Evolutionary conservation across 2,329 filamentous ascomycete species (phyloP), one percentile per base, ranked within the genome.

Genomic region (Clathrospora elynae): DNA sequence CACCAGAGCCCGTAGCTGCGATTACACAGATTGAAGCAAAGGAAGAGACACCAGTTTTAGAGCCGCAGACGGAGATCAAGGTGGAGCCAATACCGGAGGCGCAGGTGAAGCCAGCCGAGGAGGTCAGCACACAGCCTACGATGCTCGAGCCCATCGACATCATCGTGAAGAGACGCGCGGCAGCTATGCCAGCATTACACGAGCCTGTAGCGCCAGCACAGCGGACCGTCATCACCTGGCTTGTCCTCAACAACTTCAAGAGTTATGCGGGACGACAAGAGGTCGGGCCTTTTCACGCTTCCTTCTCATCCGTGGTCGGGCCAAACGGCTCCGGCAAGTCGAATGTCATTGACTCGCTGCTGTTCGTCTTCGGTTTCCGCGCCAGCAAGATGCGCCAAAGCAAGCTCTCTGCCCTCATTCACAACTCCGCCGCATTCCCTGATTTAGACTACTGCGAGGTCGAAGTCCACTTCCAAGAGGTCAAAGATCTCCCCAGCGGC

Each of bases 371-470:
- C 66, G 93, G 95, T 39, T 99, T 99, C 75, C 86, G 93, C 47
- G 93, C 93, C 28, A 97, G 92, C 78, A 99, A 99, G 74, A 99
- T 99, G 93, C 83, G 93, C 63, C 93, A 99, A 71, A 93, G 93
- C 64, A 99, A 99, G 74, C 90, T 99, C 33, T 99, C 93, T 1
- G 93, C 93, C 3, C 76, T 99, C 34, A 99, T 99, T 56, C 93
- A 99, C 74, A 99, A 97, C 69, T 97, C 93, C 9, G 91, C 90
- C 1, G 82, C 88, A 42, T 83, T 87, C 57, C 90, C 90, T 0
- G 82, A 96, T 59, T 74, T 99, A 13, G 88, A 95, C 33, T 85
- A 86, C 64, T 99, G 93, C 66, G 95, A 99, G 70, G 93, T 99
- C 8, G 88, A 95, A 42, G 95, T 99, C 3, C 89, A 96, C 68